Conservation (phyloP, 192 early-diverging fungal species). For the Oehlia diaphana region DNA sequence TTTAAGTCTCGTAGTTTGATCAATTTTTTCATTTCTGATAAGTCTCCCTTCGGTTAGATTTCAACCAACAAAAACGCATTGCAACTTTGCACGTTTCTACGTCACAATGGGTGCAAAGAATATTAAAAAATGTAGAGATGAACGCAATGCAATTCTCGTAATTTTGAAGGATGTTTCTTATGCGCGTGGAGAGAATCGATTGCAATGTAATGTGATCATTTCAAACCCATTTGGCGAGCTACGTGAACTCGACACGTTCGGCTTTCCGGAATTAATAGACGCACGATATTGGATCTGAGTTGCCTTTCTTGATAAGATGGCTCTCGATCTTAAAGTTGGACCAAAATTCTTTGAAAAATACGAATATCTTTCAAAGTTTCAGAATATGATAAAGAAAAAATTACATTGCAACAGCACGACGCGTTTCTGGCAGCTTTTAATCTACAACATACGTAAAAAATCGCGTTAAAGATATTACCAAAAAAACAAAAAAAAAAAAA, state of each 20-base stretch:
- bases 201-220: constrained; percentile 36
- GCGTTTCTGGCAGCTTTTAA: constrained; percentile 32
- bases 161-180: background rate
- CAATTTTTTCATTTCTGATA: too few relatives aligned
- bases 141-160: constrained; percentile 6
- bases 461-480: too few relatives aligned
- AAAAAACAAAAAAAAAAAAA: too few relatives aligned
- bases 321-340: constrained; percentile 32
- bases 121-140: constrained; percentile 16
- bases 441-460: constrained; percentile 9
- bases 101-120: background rate
- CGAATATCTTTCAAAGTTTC: constrained; percentile 35
- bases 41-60: background rate
- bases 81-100: background rate
- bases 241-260: constrained; percentile 40
- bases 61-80: background rate
- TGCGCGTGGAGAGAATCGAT: background rate
- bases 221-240: constrained; percentile 44
- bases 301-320: constrained; percentile 31
- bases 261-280: constrained; percentile 41
- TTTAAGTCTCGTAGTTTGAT: background rate
- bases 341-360: constrained; percentile 39
- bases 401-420: constrained; percentile 26
- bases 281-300: constrained; percentile 38
- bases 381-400: constrained; percentile 29